Base-by-base conservation (phyloP, 352 stramenopile genomes). In the Pythium periplocum region DNA sequence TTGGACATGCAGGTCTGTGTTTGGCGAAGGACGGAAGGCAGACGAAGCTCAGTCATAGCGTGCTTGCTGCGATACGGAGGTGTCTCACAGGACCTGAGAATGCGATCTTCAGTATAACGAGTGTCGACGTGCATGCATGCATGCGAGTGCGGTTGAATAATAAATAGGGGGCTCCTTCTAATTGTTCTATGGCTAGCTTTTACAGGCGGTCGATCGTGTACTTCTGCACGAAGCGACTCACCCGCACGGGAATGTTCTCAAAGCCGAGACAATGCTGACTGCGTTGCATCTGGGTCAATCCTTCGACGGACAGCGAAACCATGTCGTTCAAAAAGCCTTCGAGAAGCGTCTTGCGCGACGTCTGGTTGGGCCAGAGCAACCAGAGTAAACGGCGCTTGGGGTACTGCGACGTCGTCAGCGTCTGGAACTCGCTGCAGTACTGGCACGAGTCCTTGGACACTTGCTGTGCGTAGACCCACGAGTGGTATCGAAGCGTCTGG, bases 381-480 rank as follows among this genome's bases (percentile, higher is more conserved):
- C 37, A 58, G 11, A 73, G 44, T 26, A 81, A 48, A 33, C 60
- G 59, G 5, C 68, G 59, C 47, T 81, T 62, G 35, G 73, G 69
- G 32, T 70, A 67, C 17, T 62, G 68, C 26, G 55, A 64, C 35
- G 73, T 57, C 49, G 75, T 71, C 61, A 79, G 71, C 57, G 65
- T 58, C 61, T 73, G 66, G 54, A 61, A 75, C 44, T 64, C 66
- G 26, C 62, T 57, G 55, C 73, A 78, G 48, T 77, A 83, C 30
- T 51, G 48, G 55, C 73, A 83, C 33, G 45, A 55, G 55, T 38
- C 55, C 53, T 62, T 46, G 17, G 59, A 35, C 12, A 50, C 48
- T 1, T 55, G 54, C 45, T 77, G 64, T 35, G 62, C 62, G 51
- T 50, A 56, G 8, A 69, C 52, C 48, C 66, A 76, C 33, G 73